Conservation (phyloP, 2,329 filamentous ascomycete genomes). For the Neofusicoccum kwambonambiense region DNA sequence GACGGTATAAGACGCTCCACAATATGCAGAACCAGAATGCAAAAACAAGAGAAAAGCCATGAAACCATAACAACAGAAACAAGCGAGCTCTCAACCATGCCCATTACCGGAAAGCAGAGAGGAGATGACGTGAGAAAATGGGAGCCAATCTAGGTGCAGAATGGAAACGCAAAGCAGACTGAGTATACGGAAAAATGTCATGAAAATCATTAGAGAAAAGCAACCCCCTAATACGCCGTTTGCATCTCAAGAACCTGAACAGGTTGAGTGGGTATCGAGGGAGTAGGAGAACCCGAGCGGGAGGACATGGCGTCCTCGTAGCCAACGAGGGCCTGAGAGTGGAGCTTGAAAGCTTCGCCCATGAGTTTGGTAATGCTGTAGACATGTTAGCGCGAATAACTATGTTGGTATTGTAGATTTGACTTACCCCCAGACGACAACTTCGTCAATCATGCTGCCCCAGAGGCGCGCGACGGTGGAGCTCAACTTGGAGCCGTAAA, state of each 20-base stretch:
- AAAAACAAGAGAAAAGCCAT: constrained; percentile 1
- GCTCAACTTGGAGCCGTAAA: constrained; percentile 80
- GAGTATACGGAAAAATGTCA: constrained; percentile 8
- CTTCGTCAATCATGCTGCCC: constrained; percentile 97
- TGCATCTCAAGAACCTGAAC: constrained; percentile 45
- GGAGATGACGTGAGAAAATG: constrained; percentile 17
- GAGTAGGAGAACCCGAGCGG: constrained; percentile 43
- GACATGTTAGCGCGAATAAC: constrained; percentile 43
- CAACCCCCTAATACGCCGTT: constrained; percentile 38
- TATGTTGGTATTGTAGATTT: constrained; percentile 22
- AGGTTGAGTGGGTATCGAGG: constrained; percentile 41
- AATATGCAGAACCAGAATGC: constrained; percentile 18
- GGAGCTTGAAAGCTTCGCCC: constrained; percentile 96
- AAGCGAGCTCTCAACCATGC: constrained; percentile 15
- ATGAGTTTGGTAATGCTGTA: constrained; percentile 85
- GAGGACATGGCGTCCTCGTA: constrained; percentile 77
- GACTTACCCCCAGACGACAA: constrained; percentile 98
- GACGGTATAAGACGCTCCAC: constrained; percentile 11
- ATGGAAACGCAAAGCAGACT: background rate
- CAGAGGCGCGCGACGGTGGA: constrained; percentile 93
- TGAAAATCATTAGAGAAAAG: constrained; percentile 18
- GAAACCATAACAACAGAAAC: constrained; percentile 12
- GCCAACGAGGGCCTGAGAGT: constrained; percentile 89
- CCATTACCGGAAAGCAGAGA: constrained; percentile 18
- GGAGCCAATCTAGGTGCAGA: constrained; percentile 18